Evolutionary conservation across 192 early-diverging fungal genomes (phyloP), one percentile per base, ranked within the genome.

Genomic region (Backusella liffmaniae): DNA sequence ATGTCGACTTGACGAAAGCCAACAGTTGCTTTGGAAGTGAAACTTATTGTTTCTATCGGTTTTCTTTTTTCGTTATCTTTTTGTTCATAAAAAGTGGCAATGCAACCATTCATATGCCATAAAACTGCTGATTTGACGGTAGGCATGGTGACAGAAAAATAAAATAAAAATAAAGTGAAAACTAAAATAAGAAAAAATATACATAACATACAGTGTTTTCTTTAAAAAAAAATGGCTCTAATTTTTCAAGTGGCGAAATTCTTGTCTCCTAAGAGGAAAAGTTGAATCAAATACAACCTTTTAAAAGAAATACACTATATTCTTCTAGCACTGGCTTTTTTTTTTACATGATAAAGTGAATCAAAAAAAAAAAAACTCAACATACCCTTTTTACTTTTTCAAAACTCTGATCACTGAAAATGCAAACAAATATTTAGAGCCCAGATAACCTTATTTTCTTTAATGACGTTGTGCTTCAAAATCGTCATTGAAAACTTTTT

Each of bases 21-120:
- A 23, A 75, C 32, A 53, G 56, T n/a, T 21, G 67, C 73, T 70
- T 79, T 53, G 3, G 36, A 72, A 67, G 51, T 74, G 49, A 74
- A 74, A 23, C 65, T 41, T 34, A 67, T 26, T 74, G 77, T 78
- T 7, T 68, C 65, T 18, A 67, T 59, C 9, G 42, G 67, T 7
- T 37, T 65, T 23, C 35, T 73, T 32, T 74, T 34, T 9, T 59
- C 34, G 12, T 53, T 49, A 5, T 66, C 65, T 1, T 44, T 76
- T 46, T 75, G 70, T 66, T 76, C 56, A 32, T 76, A 80, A 53
- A 72, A 71, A 4, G 73, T 76, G 21, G 70, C 68, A 15, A 73
- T 73, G 46, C 65, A 76, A 10, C 72, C 71, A 7, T 76, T 71
- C 66, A 80, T 36, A 59, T 80, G 56, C 79, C 79, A 80, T 42